phyloP scores from a whole-genome alignment of 805 yeast species.

The Wickerhamiella slavikovae region DNA sequence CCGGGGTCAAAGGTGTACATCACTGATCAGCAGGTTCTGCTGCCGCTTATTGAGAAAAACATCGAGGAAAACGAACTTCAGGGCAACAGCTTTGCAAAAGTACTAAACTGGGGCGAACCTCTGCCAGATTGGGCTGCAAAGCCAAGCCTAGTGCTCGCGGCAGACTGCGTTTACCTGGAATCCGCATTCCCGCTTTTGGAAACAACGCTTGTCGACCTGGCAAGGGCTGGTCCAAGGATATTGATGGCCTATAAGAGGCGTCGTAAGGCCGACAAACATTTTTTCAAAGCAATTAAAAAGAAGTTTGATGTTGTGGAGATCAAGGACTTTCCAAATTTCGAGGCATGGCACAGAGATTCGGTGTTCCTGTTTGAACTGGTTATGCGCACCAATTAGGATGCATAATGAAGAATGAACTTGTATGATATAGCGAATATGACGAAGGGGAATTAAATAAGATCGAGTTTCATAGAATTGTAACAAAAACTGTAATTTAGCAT shows the following conservation, averaged over 20 bases:
- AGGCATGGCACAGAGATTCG: slow-evolving; percentile 20
- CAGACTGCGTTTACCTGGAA: slow-evolving; percentile 40
- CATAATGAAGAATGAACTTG: not conserved
- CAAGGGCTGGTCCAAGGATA: slow-evolving; percentile 23
- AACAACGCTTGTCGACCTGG: slow-evolving; percentile 26
- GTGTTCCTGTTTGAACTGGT: slow-evolving; percentile 24
- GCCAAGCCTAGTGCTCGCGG: slow-evolving; percentile 30
- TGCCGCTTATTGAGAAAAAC: slow-evolving; percentile 28
- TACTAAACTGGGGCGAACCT: slow-evolving; percentile 66
- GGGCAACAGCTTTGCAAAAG: slow-evolving; percentile 24
- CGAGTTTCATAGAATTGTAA: too few species aligned
- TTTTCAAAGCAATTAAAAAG: slow-evolving; percentile 18
- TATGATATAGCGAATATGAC: too few species aligned
- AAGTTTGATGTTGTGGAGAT: slow-evolving; percentile 16
- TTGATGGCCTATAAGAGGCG: slow-evolving; percentile 35
- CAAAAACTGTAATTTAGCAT: too few species aligned
- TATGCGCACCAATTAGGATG: slow-evolving; percentile 4
- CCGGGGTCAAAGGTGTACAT: slow-evolving; percentile 17
- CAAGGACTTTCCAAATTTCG: slow-evolving; percentile 10
- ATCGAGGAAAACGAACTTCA: slow-evolving; percentile 22
- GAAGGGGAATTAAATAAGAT: too few species aligned
- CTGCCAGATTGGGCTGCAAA: slow-evolving; percentile 17
- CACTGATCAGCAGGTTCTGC: slow-evolving; percentile 29
- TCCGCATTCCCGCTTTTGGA: slow-evolving; percentile 32
- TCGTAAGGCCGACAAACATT: slow-evolving; percentile 25